These are phyloP conservation scores for Diutina mesorugosa DNA, from an alignment of 1,139 yeast genomes.

Conservation along the genomic window DNA sequence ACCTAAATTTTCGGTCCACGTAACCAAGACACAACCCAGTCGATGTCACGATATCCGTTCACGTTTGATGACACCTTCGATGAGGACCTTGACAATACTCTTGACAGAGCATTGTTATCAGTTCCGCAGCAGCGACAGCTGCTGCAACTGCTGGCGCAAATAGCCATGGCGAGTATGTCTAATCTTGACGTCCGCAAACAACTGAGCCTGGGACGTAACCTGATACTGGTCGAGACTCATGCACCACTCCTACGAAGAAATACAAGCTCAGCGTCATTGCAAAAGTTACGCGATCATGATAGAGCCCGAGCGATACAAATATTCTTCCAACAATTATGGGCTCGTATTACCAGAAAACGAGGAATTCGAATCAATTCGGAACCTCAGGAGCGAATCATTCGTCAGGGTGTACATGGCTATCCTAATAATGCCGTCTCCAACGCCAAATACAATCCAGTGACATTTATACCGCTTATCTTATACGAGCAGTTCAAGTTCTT, in stretches of 20 bases:
- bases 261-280: slow-evolving; percentile 8
- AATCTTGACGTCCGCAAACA: slow-evolving; percentile 6
- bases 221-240: slow-evolving; percentile 6
- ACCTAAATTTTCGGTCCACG: background rate
- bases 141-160: slow-evolving; percentile 1
- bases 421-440: slow-evolving; percentile 82
- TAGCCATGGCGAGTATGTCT: background rate
- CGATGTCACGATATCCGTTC: background rate
- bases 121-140: slow-evolving; percentile 17
- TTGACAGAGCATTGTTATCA: slow-evolving; percentile 29
- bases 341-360: background rate
- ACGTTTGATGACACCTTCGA: background rate
- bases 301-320: background rate
- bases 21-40: background rate
- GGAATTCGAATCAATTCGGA: slow-evolving; percentile 8
- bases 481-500: slow-evolving; percentile 96
- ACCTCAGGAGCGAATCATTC: slow-evolving; percentile 4
- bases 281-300: background rate
- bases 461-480: slow-evolving; percentile 78
- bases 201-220: slow-evolving; percentile 20
- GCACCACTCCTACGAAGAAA: slow-evolving; percentile 6
- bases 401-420: slow-evolving; percentile 12
- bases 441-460: slow-evolving; percentile 83
- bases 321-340: background rate
- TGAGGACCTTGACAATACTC: slow-evolving; percentile 30